These are phyloP conservation scores for Dioscorea dumetorum DNA, from an alignment of 106 monocot species.

Conservation along the genomic window DNA sequence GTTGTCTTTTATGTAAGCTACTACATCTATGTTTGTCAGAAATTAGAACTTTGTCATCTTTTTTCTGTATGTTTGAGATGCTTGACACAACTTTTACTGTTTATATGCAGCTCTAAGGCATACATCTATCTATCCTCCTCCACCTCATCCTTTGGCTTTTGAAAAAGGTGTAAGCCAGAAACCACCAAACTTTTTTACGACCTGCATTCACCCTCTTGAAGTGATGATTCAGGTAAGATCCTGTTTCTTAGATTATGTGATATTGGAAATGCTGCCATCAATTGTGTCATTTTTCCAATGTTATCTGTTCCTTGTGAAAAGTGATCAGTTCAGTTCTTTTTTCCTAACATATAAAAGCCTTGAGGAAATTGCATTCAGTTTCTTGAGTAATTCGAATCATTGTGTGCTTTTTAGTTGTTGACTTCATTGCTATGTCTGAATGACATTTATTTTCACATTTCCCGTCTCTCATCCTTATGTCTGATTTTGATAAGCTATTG, in stretches of 20 bases:
- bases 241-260: not conserved
- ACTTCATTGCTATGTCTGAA: not conserved
- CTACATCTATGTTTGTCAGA: not conserved
- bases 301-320: no score
- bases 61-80: not conserved
- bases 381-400: no score
- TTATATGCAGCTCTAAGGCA: constrained; percentile 57
- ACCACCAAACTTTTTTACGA: constrained; percentile 31
- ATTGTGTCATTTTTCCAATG: no score
- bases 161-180: constrained; percentile 32
- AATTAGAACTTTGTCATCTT: no score
- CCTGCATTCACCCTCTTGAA: constrained; percentile 69
- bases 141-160: constrained; percentile 77
- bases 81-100: not conserved
- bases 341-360: no score
- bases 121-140: constrained; percentile 82
- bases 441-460: not conserved
- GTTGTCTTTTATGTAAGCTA: no score
- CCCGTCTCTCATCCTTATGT: not conserved
- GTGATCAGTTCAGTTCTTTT: no score
- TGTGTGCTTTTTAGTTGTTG: not conserved
- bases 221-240: constrained; percentile 86
- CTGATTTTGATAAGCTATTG: no score
- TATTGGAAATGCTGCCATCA: no score
- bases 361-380: no score